Evolutionary conservation across 345 rosid species (phyloP), one percentile per base, ranked within the genome.

Genomic region (Gossypium turneri): DNA sequence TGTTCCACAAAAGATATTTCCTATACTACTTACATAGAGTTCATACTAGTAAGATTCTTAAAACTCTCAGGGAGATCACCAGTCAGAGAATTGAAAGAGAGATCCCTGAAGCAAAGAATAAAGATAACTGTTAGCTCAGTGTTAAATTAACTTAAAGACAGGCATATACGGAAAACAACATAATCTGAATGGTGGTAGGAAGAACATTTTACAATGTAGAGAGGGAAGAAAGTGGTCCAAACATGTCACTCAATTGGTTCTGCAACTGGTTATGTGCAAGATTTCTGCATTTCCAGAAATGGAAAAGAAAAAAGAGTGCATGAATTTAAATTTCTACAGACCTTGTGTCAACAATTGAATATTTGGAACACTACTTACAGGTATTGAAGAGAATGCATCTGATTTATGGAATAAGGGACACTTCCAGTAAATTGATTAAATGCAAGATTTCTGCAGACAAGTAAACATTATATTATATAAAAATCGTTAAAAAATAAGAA

Each of bases 181-280:
- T 48, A 67, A 43, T n/a, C 27, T 52, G n/a, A 45, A 12, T 44
- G 64, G 9, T 19, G 34, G 27, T 22, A 22, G 47, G 53, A 20
- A 73, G 72, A 65, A 76, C 77, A 83, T 78, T 97, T 90, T 85
- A 96, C 99, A 96, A 56, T 75, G 88, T 83, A 61, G 88, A 55
- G 66, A 96, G 94, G 58, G 97, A 90, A 74, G 97, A 64, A 63
- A 96, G 93, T 77, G 83, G 84, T 51, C 85, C 84, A 80, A 93
- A 96, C 80, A 89, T 79, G 79, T 85, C 94, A 74, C 25, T 70
- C 78, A 89, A 75, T 45, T 82, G 86, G 63, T 82, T 83, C 72
- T 90, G 88, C 22, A 96, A 82, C 82, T 89, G 94, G 79, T 96
- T 96, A 84, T 96, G 92, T 73, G 72, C 92, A 27, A 93, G 83